Evolutionary conservation across 1,139 yeast species (phyloP).

Genomic region (Candida sp.): DNA sequence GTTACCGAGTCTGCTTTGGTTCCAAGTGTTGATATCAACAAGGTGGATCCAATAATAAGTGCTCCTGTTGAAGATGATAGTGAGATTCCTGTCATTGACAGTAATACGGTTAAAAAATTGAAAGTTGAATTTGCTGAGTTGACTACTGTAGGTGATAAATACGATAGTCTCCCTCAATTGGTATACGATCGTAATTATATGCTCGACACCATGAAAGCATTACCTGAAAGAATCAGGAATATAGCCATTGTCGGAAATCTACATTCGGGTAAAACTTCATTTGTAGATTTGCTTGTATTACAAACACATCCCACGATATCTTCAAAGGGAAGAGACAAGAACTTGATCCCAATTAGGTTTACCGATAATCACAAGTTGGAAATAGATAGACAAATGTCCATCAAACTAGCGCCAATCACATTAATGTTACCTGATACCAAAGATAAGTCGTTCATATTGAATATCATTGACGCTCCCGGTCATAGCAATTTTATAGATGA

Average conservation of each 20-base stretch:
- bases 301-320: conserved; percentile 54
- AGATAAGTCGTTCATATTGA: conserved; percentile 56
- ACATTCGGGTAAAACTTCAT: conserved; percentile 85
- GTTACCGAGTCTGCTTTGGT: neutral
- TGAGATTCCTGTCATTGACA: conserved; percentile 65
- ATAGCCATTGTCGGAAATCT: conserved; percentile 79
- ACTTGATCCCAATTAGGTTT: conserved; percentile 50
- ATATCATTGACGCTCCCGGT: conserved; percentile 87
- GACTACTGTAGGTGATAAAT: conserved; percentile 4
- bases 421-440: conserved; percentile 54
- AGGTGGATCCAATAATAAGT: conserved; percentile 25
- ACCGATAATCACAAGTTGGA: conserved; percentile 74
- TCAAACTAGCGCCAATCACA: conserved; percentile 63
- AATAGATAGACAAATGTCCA: conserved; percentile 63
- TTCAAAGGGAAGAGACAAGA: conserved; percentile 21
- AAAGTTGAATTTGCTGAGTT: conserved; percentile 36
- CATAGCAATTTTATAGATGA: conserved; percentile 85
- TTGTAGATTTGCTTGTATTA: conserved; percentile 64
- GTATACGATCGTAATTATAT: conserved; percentile 64
- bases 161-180: conserved; percentile 51
- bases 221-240: conserved; percentile 71
- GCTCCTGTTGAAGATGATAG: conserved; percentile 6
- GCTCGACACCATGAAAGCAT: conserved; percentile 35
- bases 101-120: conserved; percentile 40
- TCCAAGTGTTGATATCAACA: neutral